phyloP scores from a whole-genome alignment of 116 monocot genomes.

The Phalaenopsis hybrid region DNA sequence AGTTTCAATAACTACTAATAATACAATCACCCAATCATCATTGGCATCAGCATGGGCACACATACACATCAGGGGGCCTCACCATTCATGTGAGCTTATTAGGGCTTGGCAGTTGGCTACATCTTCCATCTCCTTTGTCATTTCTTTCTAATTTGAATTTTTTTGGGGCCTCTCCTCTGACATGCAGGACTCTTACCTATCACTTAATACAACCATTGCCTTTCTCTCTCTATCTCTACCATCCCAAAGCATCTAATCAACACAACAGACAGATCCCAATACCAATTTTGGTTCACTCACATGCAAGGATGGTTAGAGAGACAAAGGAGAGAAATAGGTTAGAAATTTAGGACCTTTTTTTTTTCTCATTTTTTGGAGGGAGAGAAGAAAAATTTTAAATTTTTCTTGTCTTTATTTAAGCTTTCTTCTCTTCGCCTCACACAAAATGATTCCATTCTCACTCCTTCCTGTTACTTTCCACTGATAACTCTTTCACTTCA shows the following conservation, averaged over 20 bases:
- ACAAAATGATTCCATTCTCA: conserved; percentile 6
- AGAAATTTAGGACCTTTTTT: neutral
- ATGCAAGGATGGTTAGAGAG: neutral
- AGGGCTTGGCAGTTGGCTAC: neutral
- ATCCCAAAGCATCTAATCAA: conserved; percentile 1
- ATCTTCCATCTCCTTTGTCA: neutral
- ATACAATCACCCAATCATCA: neutral
- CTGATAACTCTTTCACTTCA: conserved; percentile 4
- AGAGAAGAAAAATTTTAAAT: neutral
- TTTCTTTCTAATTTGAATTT: neutral
- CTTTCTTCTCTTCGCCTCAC: neutral
- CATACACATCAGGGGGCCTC: neutral
- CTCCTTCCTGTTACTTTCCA: conserved; percentile 5
- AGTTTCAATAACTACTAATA: no score
- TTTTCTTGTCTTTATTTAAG: neutral
- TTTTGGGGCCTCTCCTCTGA: neutral
- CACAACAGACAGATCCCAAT: conserved; percentile 6
- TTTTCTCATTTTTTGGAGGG: neutral
- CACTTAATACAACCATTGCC: neutral
- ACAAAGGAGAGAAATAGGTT: neutral
- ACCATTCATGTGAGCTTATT: neutral
- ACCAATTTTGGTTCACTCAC: neutral
- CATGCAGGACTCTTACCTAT: no score
- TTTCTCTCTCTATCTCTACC: neutral
- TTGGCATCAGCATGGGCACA: neutral